phyloP scores from a whole-genome alignment of 257 asterid genomes.

The Nemophila menziesii region DNA sequence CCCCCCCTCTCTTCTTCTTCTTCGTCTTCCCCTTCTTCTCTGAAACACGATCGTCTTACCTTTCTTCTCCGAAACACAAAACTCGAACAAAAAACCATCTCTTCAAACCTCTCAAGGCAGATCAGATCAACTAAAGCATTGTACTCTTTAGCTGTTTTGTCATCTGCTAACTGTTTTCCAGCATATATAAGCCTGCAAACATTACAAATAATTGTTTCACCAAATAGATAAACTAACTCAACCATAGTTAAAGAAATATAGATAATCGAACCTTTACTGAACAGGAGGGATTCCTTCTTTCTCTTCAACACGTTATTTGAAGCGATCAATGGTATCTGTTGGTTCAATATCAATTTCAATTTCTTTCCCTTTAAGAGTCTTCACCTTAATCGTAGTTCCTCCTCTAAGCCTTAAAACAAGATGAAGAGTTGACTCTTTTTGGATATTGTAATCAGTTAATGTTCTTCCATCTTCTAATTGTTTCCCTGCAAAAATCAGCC shows the following conservation, averaged over 20 bases:
- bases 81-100: too few relatives aligned
- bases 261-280: conserved; percentile 39
- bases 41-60: too few relatives aligned
- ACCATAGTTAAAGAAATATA: too few relatives aligned
- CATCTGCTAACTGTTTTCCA: conserved; percentile 83
- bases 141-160: conserved; percentile 82
- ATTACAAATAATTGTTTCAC: neutral
- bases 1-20: too few relatives aligned
- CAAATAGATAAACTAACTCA: neutral
- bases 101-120: too few relatives aligned
- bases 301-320: conserved; percentile 65
- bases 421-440: conserved; percentile 51
- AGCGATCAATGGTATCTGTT: conserved; percentile 46
- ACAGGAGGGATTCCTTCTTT: conserved; percentile 66
- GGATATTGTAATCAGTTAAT: conserved; percentile 16
- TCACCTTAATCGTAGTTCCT: conserved; percentile 67
- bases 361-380: conserved; percentile 64
- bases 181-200: conserved; percentile 69
- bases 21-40: too few relatives aligned
- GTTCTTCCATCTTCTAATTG: conserved; percentile 17
- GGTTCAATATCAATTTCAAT: conserved; percentile 67
- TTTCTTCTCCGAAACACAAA: too few relatives aligned
- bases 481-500: conserved; percentile 14
- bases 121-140: too few relatives aligned
- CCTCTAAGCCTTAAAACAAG: conserved; percentile 55